Base-by-base conservation (phyloP, 768 basidiomycete species). In the Lyophyllum semitale region DNA sequence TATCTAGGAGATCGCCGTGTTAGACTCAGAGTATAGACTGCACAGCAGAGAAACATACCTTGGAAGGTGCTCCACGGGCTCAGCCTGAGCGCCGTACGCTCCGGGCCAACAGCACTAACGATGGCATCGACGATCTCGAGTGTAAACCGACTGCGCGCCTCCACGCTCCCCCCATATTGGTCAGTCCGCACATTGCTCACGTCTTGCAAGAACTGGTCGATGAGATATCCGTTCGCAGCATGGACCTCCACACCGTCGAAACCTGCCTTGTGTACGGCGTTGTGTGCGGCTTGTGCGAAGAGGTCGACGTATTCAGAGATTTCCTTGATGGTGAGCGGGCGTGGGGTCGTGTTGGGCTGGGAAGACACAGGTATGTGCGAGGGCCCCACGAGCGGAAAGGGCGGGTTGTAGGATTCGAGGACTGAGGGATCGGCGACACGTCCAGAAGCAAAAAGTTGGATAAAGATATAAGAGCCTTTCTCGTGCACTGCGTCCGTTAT, bases 141-240 rank as follows among this genome's bases (percentile, higher is more conserved):
- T 0, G 68, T 62, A 64, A 91, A 89, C 25, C 81, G 73, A 1
- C 76, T 71, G 5, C 90, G 74, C 53, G 80, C 81, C 65, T 86
- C 81, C 26, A 89, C 69, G 42, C 77, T 79, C 2, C 90, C 89
- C 0, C 89, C 89, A 66, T 87, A 92, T 42, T 77, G 70, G 64
- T 90, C 88, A 7, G 78, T 82, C 15, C 87, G 77, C 4, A 75
- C 62, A 67, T 89, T 89, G 32, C 72, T 73, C n/a, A 73, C 63
- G 25, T 79, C 73, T 60, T 87, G 83, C 9, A 84, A 55, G 73
- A 89, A 88, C 64, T 89, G 84, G 61, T 89, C 83, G 15, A 77
- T 51, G 11, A 85, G 64, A 55, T 80, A 81, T 0, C 78, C 76
- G 52, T 80, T 78, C 50, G 75, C 76, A 51, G 68, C 69, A 53